These are phyloP conservation scores for Pharnaceum exiguum DNA, from an alignment of 148 eudicot species.

Conservation along the genomic window DNA sequence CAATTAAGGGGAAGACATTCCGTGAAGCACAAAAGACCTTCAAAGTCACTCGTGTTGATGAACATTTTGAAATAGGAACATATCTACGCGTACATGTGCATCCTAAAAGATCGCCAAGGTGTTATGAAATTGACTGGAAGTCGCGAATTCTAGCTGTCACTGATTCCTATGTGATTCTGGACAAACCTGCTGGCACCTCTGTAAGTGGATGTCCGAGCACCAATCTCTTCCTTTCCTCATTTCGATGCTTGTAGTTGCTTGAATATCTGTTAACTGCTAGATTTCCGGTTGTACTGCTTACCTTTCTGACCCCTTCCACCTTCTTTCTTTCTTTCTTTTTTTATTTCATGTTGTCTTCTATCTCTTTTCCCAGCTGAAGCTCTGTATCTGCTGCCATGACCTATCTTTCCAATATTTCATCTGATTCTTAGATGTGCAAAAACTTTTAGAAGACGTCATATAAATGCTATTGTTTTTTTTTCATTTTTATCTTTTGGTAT, in stretches of 20 bases:
- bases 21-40: constrained; percentile 89
- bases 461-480: no score
- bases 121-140: constrained; percentile 96
- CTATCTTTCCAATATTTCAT: no score
- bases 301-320: no score
- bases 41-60: constrained; percentile 51
- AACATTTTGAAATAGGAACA: constrained; percentile 82
- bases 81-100: constrained; percentile 92
- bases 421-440: no score
- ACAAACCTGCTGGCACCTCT: constrained; percentile 97
- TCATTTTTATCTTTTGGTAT: no score
- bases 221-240: neutral
- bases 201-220: constrained; percentile 41
- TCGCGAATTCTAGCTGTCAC: constrained; percentile 80
- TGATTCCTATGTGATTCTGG: constrained; percentile 79
- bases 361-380: no score
- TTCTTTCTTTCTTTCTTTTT: no score
- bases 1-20: constrained; percentile 81
- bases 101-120: constrained; percentile 95
- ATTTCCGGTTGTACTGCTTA: no score
- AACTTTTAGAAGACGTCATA: no score
- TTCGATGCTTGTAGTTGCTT: neutral
- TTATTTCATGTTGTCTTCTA: no score
- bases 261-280: neutral
- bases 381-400: no score